Base-by-base conservation (phyloP, 306 rosid species). In the Abrus precatorius region DNA sequence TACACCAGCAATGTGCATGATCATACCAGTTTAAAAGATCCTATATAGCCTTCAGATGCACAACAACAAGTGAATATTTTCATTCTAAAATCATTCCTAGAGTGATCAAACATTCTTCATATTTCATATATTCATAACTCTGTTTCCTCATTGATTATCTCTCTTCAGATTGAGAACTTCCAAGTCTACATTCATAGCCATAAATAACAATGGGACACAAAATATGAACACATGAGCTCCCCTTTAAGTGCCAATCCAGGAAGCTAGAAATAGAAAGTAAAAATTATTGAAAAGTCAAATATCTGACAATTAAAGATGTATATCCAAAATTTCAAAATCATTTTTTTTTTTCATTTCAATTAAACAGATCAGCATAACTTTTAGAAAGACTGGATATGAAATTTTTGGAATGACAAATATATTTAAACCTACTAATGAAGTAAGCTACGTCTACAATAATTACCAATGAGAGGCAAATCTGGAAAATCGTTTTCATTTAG, bases 401-500 rank as follows among this genome's bases (percentile, higher is more conserved):
- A 70, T 27, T 33, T 61, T 40, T 52, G 36, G 61, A 69, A 44
- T 53, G 30, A 69, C 13, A 74, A 59, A 61, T 30, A 38, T 47
- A 45, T 11, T 20, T 9, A 45, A 67, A 73, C 59, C 62, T 38
- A 57, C 54, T 20, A 49, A n/a, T 36, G 4, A 7, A 69, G 44
- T 44, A 67, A 43, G 2, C 28, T 61, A 45, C 32, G 62, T 27
- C 72, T 3, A 50, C 61, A 53, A 60, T 30, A 66, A 84, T 75
- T 72, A 79, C 85, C 79, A 88, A 74, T 59, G 57, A 63, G 76
- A 72, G 7, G 12, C 47, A 50, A 78, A 73, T 6, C 52, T 61
- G 41, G 20, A 30, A 50, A 69, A 55, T 80, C 49, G 74, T 77
- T 76, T 84, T 66, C 73, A 74, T 80, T 80, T 77, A 67, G 54